Evolutionary conservation across 768 basidiomycete species (phyloP).

Genomic region (Auricularia sp.): DNA sequence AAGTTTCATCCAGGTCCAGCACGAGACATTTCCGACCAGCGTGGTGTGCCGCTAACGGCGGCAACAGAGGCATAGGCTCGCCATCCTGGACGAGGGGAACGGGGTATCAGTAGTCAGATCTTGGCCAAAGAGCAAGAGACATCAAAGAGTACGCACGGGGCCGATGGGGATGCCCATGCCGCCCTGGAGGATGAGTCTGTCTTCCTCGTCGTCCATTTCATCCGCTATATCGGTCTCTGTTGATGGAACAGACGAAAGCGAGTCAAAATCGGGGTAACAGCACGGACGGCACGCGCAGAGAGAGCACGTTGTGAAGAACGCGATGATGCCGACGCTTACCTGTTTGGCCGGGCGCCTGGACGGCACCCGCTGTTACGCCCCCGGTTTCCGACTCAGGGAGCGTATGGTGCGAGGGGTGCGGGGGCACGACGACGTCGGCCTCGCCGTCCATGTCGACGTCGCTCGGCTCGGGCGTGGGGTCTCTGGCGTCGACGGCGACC

Average conservation of each 20-base stretch:
- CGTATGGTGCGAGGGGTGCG: constrained; percentile 20
- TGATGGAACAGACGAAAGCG: neutral
- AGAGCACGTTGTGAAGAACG: constrained; percentile 12
- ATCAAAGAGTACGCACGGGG: constrained; percentile 45
- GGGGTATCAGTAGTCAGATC: no score
- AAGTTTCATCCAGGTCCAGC: constrained; percentile 92
- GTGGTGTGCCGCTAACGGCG: constrained; percentile 70
- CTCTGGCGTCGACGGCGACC: neutral
- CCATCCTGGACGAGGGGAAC: constrained; percentile 53
- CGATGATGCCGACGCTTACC: constrained; percentile 28
- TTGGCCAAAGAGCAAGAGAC: no score
- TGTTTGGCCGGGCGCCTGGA: constrained; percentile 81
- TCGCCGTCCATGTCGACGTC: constrained; percentile 6
- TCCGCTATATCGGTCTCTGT: constrained; percentile 11
- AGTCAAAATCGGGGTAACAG: neutral
- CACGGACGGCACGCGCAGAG: constrained; percentile 35
- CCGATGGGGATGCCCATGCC: constrained; percentile 94
- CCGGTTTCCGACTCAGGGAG: constrained; percentile 68
- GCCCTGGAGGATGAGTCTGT: constrained; percentile 77
- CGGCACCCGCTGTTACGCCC: constrained; percentile 83
- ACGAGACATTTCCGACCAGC: constrained; percentile 90
- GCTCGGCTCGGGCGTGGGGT: neutral
- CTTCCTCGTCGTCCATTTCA: constrained; percentile 76
- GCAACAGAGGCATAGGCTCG: constrained; percentile 73
- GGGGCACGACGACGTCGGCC: constrained; percentile 12